Conservation (phyloP, 306 rosid species). For the Quercus alba region DNA sequence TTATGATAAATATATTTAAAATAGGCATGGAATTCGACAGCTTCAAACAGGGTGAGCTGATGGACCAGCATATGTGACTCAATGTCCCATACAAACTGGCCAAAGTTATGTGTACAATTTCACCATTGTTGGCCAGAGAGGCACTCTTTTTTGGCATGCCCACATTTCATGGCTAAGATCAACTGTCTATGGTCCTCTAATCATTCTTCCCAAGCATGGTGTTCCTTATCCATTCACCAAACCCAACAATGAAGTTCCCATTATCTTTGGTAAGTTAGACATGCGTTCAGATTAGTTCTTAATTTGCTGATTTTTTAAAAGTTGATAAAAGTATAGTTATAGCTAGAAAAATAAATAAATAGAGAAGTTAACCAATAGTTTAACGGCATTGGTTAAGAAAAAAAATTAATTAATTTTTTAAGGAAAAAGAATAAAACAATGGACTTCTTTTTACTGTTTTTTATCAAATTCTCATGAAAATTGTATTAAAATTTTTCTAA, state of each 20-base stretch:
- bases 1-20: background rate
- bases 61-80: conserved; percentile 70
- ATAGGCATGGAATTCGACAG: conserved; percentile 70
- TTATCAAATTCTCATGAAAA: no score
- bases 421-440: no score
- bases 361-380: no score
- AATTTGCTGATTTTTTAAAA: no score
- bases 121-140: conserved; percentile 59
- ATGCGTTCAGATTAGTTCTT: background rate
- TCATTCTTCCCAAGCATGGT: conserved; percentile 52
- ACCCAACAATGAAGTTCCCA: conserved; percentile 43
- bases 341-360: no score
- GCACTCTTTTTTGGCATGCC: conserved; percentile 72
- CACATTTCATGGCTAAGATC: conserved; percentile 68
- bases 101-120: conserved; percentile 61
- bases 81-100: conserved; percentile 67
- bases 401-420: no score
- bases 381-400: no score
- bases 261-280: conserved; percentile 30
- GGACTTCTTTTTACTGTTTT: no score
- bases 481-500: no score
- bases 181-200: conserved; percentile 53
- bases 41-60: conserved; percentile 64
- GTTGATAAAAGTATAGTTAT: no score
- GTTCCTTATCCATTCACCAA: conserved; percentile 40